These are phyloP conservation scores for Gossypium stocksii DNA, from an alignment of 345 rosid genomes.

Conservation along the genomic window DNA sequence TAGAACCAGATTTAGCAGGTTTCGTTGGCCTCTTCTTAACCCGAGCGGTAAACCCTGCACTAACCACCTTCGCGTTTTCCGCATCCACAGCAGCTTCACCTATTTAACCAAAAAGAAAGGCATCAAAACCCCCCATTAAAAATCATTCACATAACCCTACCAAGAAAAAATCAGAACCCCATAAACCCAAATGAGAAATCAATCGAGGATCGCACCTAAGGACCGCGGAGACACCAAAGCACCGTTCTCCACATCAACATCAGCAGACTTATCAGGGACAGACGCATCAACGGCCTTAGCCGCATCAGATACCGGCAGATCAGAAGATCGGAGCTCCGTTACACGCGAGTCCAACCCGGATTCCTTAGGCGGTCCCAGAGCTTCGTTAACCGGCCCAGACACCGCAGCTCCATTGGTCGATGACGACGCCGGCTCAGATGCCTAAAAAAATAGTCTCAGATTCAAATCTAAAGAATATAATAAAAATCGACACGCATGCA, in stretches of 20 bases:
- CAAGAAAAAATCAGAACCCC: background rate
- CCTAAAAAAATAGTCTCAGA: conserved; percentile 34
- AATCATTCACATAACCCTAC: conserved; percentile 8
- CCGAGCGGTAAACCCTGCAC: conserved; percentile 24
- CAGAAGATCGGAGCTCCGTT: conserved; percentile 59
- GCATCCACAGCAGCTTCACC: conserved; percentile 40
- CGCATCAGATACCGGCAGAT: conserved; percentile 46
- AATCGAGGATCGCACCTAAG: conserved; percentile 39
- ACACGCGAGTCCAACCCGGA: conserved; percentile 52
- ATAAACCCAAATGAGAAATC: conserved; percentile 32
- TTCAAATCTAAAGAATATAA: conserved; percentile 10
- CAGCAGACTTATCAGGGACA: conserved; percentile 40
- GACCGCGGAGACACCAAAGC: conserved; percentile 44
- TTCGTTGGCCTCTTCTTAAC: conserved; percentile 37
- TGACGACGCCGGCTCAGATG: conserved; percentile 50
- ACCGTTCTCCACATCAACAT: conserved; percentile 42
- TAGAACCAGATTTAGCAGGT: conserved; percentile 24
- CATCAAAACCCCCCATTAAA: background rate
- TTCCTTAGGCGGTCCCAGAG: conserved; percentile 40
- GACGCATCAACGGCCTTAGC: conserved; percentile 37
- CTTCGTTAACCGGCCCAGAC: conserved; percentile 29
- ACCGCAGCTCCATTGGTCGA: conserved; percentile 40
- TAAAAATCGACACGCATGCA: background rate
- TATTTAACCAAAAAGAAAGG: conserved; percentile 18
- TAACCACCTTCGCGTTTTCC: conserved; percentile 38